These are phyloP conservation scores for Didymella sp. DNA, from an alignment of 2,329 filamentous ascomycete species.

Conservation along the genomic window DNA sequence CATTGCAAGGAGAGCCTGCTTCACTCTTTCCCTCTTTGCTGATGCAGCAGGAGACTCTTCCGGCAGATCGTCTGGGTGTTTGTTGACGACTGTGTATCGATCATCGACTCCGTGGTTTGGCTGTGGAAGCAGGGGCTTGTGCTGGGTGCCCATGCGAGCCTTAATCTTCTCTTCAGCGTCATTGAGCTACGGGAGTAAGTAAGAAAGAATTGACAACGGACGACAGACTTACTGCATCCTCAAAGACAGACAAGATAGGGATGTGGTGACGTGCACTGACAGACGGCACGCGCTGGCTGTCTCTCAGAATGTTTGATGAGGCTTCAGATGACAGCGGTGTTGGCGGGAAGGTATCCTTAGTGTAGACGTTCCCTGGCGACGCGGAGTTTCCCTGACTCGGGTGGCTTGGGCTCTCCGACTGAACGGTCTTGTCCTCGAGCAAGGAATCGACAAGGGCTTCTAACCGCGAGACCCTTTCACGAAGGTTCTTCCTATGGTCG, in stretches of 20 bases:
- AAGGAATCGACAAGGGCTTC: slow-evolving; percentile 51
- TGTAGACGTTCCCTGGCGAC: slow-evolving; percentile 34
- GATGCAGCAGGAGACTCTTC: slow-evolving; percentile 29
- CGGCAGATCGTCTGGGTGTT: slow-evolving; percentile 39
- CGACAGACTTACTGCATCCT: slow-evolving; percentile 46
- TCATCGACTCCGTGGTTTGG: slow-evolving; percentile 20
- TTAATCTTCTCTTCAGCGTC: slow-evolving; percentile 45
- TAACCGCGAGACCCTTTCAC: slow-evolving; percentile 52
- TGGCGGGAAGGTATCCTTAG: slow-evolving; percentile 39
- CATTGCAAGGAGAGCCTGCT: slow-evolving; percentile 44
- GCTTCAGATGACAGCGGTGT: slow-evolving; percentile 46
- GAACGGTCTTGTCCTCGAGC: slow-evolving; percentile 45
- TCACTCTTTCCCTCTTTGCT: slow-evolving; percentile 46
- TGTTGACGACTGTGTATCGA: slow-evolving; percentile 42
- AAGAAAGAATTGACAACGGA: background rate
- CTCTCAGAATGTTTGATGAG: slow-evolving; percentile 31
- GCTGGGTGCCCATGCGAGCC: slow-evolving; percentile 30
- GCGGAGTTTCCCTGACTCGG: slow-evolving; percentile 35
- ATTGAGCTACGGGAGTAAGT: slow-evolving; percentile 41
- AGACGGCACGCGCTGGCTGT: slow-evolving; percentile 31
- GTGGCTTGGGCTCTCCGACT: slow-evolving; percentile 37
- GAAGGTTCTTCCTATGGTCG: slow-evolving; percentile 53
- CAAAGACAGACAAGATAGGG: slow-evolving; percentile 49
- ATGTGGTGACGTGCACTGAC: slow-evolving; percentile 44
- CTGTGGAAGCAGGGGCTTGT: slow-evolving; percentile 28